Base-by-base conservation (phyloP, 306 rosid genomes). In the Cercis canadensis region DNA sequence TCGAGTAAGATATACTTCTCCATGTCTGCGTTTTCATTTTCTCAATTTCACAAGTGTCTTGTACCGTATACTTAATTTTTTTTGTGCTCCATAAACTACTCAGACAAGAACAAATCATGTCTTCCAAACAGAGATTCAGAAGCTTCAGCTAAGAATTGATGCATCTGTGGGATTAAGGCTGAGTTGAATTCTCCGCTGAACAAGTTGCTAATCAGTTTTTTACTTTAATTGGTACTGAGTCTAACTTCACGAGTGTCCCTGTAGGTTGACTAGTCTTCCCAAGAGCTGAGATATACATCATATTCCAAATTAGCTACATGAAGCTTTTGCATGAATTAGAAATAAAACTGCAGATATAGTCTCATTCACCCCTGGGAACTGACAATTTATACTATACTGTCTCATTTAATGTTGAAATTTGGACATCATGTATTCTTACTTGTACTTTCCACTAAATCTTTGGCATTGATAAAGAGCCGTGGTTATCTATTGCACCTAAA, bases 1-100 rank as follows among this genome's bases (percentile, higher is more conserved):
- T 80, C 80, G 64, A 89, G 99, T 94, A 88, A 83, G 97, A 72
- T 70, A 56, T 55, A 63, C 54, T 67, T 75, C 77, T 44, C 16
- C 16, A 3, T 56, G 21, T 60, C 68, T 47, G 15, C 64, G 8
- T 70, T 53, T 82, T 68, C 9, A 14, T 17, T 41, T 33, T 65
- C 37, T 63, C 59, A 8, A 51, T 61, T 65, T 47, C 43, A 56
- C 64, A 43, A 34, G 21, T 24, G 43, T 43, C 33, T 12, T 18
- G n/a, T n/a, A n/a, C n/a, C n/a, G n/a, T n/a, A n/a, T n/a, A n/a
- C n/a, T 24, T 54, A 6, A 5, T 62, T 33, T 50, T 12, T 11
- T 54, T 44, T 32, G 39, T 67, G 54, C 72, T 76, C 39, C 52
- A 51, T 66, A 56, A 56, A 39, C 68, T 59, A 33, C 51, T 54